Conservation (phyloP, 1,139 yeast genomes). For the Candida tetrigidarum region DNA sequence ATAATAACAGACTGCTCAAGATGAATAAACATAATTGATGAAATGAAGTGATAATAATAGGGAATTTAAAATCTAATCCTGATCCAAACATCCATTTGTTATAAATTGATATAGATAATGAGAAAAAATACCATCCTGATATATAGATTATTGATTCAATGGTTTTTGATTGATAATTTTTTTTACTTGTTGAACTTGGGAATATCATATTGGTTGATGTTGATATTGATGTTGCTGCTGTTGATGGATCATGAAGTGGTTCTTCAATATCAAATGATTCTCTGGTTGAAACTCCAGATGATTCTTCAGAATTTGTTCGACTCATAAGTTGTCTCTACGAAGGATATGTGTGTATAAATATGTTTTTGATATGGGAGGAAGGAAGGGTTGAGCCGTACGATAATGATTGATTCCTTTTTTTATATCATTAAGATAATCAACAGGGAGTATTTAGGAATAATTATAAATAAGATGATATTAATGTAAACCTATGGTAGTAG, state of each 20-base stretch:
- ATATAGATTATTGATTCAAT: conserved; percentile 30
- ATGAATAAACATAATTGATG: conserved; percentile 78
- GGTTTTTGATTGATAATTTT: conserved; percentile 7
- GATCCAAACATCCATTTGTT: conserved; percentile 97
- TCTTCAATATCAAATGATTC: conserved; percentile 10
- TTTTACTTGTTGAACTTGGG: background rate
- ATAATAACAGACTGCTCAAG: conserved; percentile 49
- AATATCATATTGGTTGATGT: too few relatives aligned
- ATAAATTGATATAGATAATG: conserved; percentile 81
- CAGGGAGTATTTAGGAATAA: too few relatives aligned
- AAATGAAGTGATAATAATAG: conserved; percentile 79
- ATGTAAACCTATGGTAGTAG: too few relatives aligned
- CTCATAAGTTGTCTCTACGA: conserved; percentile 4
- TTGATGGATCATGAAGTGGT: background rate
- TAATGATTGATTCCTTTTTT: too few relatives aligned
- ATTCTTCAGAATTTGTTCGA: conserved; percentile 5
- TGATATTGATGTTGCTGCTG: too few relatives aligned
- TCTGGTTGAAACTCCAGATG: conserved; percentile 7
- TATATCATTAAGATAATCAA: too few relatives aligned
- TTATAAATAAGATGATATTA: too few relatives aligned
- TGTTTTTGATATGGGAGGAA: conserved; percentile 1
- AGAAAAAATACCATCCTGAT: conserved; percentile 58
- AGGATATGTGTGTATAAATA: too few relatives aligned
- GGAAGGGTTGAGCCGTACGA: background rate
- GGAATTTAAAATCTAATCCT: conserved; percentile 76